These are phyloP conservation scores for Pichia norvegensis DNA, from an alignment of 1,139 yeast genomes.

Conservation along the genomic window DNA sequence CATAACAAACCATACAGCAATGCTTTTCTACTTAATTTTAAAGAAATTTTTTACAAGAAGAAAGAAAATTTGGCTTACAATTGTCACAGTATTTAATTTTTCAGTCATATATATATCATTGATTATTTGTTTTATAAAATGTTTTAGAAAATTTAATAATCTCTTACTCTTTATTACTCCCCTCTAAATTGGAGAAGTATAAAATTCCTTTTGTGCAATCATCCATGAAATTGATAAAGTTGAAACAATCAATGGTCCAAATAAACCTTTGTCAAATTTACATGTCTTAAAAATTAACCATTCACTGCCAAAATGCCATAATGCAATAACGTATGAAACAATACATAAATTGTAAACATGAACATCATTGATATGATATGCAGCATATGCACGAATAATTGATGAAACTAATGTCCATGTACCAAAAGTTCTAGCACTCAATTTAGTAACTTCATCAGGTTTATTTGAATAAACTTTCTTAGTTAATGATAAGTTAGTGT, in stretches of 20 bases:
- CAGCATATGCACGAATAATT: slow-evolving; percentile 78
- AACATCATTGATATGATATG: slow-evolving; percentile 60
- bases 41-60: background rate
- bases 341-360: slow-evolving; percentile 72
- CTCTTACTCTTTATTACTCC: background rate
- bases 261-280: slow-evolving; percentile 76
- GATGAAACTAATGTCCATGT: slow-evolving; percentile 94
- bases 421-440: slow-evolving; percentile 93
- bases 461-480: slow-evolving; percentile 68
- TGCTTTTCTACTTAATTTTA: background rate
- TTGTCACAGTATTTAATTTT: too few relatives aligned
- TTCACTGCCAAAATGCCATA: slow-evolving; percentile 74
- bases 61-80: too few relatives aligned
- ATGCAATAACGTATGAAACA: slow-evolving; percentile 79
- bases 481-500: slow-evolving; percentile 60
- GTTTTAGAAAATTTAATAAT: too few relatives aligned
- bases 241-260: slow-evolving; percentile 74
- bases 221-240: slow-evolving; percentile 40
- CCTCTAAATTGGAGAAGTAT: slow-evolving; percentile 17
- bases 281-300: slow-evolving; percentile 76
- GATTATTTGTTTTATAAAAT: too few relatives aligned
- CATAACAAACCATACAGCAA: background rate
- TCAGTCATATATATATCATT: too few relatives aligned
- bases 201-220: slow-evolving; percentile 34
- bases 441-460: slow-evolving; percentile 59